Evolutionary conservation across 1,284 basidiomycete species (phyloP).

Genomic region (Leucoagaricus sp.): DNA sequence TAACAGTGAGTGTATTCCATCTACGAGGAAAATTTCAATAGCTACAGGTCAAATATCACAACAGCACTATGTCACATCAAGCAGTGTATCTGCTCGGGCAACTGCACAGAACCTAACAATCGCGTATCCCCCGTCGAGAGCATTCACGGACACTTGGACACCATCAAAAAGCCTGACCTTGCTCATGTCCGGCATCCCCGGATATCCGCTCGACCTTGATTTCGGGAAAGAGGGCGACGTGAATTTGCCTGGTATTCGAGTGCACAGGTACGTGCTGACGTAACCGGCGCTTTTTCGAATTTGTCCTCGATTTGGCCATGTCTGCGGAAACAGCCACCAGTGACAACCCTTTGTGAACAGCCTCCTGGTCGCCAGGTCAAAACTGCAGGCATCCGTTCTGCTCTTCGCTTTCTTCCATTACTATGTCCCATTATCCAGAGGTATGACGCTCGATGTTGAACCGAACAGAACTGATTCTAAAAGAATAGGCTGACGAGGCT

Average conservation of each 20-base stretch:
- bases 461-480: neutral
- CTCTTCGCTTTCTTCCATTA: neutral
- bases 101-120: constrained; percentile 24
- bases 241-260: constrained; percentile 22
- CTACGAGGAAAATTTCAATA: neutral
- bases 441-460: constrained; percentile 22
- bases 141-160: constrained; percentile 23
- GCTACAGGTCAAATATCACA: neutral
- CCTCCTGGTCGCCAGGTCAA: constrained; percentile 7
- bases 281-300: neutral
- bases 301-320: constrained; percentile 1
- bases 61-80: constrained; percentile 29
- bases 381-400: neutral
- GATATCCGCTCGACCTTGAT: constrained; percentile 18
- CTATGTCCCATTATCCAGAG: constrained; percentile 47
- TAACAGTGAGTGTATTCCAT: constrained; percentile 17
- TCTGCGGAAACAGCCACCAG: constrained; percentile 13
- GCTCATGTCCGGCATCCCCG: constrained; percentile 24
- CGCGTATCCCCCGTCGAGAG: constrained; percentile 27
- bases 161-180: constrained; percentile 26
- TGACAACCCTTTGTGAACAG: constrained; percentile 2
- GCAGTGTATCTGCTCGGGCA: constrained; percentile 26
- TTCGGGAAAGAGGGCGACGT: constrained; percentile 24
- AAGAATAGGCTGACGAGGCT: constrained; percentile 51
- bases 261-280: constrained; percentile 2